Evolutionary conservation across 306 rosid species (phyloP), one percentile per base, ranked within the genome.

Genomic region (Mimosa bimucronata): DNA sequence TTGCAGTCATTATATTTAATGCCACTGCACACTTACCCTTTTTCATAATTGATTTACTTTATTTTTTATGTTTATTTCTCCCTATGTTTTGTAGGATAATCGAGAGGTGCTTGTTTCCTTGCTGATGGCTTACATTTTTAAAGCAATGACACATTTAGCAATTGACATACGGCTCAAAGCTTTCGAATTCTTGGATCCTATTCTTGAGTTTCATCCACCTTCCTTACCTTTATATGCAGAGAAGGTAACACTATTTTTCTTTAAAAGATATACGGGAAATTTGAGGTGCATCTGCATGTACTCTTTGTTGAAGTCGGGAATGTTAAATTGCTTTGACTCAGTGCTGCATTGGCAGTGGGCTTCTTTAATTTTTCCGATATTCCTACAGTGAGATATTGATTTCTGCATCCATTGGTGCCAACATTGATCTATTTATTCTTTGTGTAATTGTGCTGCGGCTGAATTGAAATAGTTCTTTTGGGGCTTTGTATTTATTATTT

Each of bases 71-170:
- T 77, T 28, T 72, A 52, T 45, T 76, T 66, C 65, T 67, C 58
- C 64, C 75, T 66, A 41, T 57, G 21, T 30, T 66, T 74, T 82
- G 80, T 85, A 92, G 98, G 98, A 91, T 68, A 88, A 89, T 88
- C 91, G 81, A 82, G 95, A 87, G 86, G 83, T 90, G 85, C 80
- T 90, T 50, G 52, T 85, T 67, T 92, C 97, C 75, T 83, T 90
- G 73, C 70, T 90, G 86, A 92, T 90, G 97, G 81, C 91, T 34
- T 91, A 90, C 89, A 87, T 92, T 80, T 92, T 92, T 72, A 87
- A 90, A 71, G 97, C 98, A n/a, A 90, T 95, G 98, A 90, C 90
- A 14, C 84, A 91, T 89, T 88, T 90, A 74, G 83, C 90, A 38
- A 80, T 89, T 82, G 94, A 91, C 48, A 87, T 91, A 79, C 92